Conservation (phyloP, 176 grass and related monocot species). For the Eremochloa ophiuroides region DNA sequence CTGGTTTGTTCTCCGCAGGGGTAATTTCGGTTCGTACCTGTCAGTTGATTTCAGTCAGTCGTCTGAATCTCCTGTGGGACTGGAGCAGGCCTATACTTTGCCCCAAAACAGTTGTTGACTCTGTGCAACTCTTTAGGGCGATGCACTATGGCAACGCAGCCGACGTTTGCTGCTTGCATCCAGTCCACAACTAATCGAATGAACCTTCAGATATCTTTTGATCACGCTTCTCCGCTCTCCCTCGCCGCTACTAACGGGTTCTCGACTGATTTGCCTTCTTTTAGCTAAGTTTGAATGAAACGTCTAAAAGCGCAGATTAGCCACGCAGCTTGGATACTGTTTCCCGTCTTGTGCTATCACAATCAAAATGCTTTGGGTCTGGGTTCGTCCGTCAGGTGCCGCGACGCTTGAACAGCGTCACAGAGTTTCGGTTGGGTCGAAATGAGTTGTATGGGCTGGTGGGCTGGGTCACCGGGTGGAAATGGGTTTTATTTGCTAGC, state of each 20-base stretch:
- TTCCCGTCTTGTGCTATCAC: neutral
- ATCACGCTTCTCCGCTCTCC: too few relatives aligned
- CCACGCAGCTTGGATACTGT: neutral
- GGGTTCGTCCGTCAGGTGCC: too few relatives aligned
- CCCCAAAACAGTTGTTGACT: too few relatives aligned
- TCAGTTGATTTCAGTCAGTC: neutral
- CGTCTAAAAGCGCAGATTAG: neutral
- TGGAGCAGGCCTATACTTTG: too few relatives aligned
- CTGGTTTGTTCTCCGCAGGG: neutral
- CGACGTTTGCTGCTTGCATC: neutral
- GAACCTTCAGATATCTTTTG: neutral
- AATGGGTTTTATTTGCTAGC: neutral
- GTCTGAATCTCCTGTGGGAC: too few relatives aligned
- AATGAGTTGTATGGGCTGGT: neutral
- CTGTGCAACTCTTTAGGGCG: too few relatives aligned
- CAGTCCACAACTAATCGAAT: neutral
- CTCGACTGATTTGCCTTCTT: neutral
- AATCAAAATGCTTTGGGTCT: too few relatives aligned
- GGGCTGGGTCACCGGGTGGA: neutral
- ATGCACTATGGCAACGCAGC: neutral
- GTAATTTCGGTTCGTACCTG: neutral
- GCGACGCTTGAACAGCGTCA: neutral
- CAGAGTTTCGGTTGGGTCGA: neutral
- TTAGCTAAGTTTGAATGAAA: neutral
- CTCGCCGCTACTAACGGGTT: neutral